Base-by-base conservation (phyloP, 345 rosid genomes). In the Eutrema yunnanense region DNA sequence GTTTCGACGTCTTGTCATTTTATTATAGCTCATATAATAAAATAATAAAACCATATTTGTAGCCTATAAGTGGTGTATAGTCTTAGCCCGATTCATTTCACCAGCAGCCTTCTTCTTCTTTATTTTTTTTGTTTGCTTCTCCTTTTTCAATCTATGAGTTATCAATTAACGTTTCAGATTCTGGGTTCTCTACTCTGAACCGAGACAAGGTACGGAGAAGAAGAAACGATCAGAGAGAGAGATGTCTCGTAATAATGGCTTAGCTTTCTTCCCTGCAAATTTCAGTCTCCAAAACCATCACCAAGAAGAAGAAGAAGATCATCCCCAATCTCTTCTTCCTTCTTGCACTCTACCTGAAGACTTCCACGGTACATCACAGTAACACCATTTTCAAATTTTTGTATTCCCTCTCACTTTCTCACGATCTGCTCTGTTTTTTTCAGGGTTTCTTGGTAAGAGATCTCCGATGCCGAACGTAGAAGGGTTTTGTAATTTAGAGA, bases 181-280 rank as follows among this genome's bases (percentile, higher is more conserved):
- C 54, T 43, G 19, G 5, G 2, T 63, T 53, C 19, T 52, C 2
- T 36, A 40, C 59, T 59, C 67, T 29, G 27, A 46, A 65, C 72
- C 8, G 3, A 65, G 49, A 53, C 51, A 57, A 73, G 37, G 42
- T 41, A 19, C 22, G 16, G 46, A 44, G 50, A 42, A 62, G 58
- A 53, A 53, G 38, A 10, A 73, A 29, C 26, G 1, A 57, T 19
- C 52, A 49, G 12, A 27, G 41, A 47, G 63, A 58, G 63, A 41
- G 4, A 89, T 89, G 91, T 73, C 86, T 74, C 83, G 88, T 89
- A 82, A 88, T 77, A 86, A 89, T 83, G 87, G 84, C 80, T 89
- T 94, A 92, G 89, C 90, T 68, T 94, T 94, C 81, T 91, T 86
- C 76, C 87, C 86, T 48, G 43, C 86, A 73, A 90, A 83, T 81